Conservation (phyloP, 2,329 filamentous ascomycete species). For the Neurospora crassa region DNA sequence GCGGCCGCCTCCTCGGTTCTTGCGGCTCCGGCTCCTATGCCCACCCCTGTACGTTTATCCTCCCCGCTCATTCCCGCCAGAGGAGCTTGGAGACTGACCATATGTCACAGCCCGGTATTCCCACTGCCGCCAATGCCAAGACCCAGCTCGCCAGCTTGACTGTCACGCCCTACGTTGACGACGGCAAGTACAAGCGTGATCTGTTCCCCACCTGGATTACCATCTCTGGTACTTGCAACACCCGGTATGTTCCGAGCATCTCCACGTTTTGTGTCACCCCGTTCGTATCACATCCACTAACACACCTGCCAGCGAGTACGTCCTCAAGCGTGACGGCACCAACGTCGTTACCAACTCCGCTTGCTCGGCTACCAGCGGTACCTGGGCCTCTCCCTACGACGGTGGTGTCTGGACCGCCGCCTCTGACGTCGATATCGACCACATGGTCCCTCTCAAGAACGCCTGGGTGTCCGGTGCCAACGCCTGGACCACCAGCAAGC, state of each 20-base stretch:
- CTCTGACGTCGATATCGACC: slow-evolving; percentile 70
- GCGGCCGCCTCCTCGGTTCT: slow-evolving; percentile 7
- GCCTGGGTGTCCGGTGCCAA: slow-evolving; percentile 73
- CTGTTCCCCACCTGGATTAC: slow-evolving; percentile 66
- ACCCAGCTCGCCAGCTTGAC: slow-evolving; percentile 48
- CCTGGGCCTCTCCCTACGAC: slow-evolving; percentile 66
- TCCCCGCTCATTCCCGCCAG: background rate
- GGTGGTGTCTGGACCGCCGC: slow-evolving; percentile 59
- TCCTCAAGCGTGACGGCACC: slow-evolving; percentile 64
- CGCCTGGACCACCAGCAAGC: slow-evolving; percentile 58
- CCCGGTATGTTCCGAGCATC: slow-evolving; percentile 31
- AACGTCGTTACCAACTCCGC: slow-evolving; percentile 46
- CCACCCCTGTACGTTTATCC: slow-evolving; percentile 17
- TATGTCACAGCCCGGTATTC: slow-evolving; percentile 52
- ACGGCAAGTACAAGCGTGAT: slow-evolving; percentile 51
- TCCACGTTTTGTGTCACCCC: background rate
- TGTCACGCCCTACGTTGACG: slow-evolving; percentile 44
- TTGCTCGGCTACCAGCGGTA: slow-evolving; percentile 56
- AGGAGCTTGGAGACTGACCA: background rate
- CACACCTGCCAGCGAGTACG: slow-evolving; percentile 41
- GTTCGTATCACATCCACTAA: background rate
- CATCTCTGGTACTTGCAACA: slow-evolving; percentile 58
- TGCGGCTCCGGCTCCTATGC: slow-evolving; percentile 18
- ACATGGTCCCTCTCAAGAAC: slow-evolving; percentile 72
- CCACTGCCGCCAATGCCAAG: slow-evolving; percentile 45